Percentiles rank a stretch among this genome's conserved stretches.
Conservation (phyloP, 352 stramenopile species). For the Phytophthora sp. region DNA sequence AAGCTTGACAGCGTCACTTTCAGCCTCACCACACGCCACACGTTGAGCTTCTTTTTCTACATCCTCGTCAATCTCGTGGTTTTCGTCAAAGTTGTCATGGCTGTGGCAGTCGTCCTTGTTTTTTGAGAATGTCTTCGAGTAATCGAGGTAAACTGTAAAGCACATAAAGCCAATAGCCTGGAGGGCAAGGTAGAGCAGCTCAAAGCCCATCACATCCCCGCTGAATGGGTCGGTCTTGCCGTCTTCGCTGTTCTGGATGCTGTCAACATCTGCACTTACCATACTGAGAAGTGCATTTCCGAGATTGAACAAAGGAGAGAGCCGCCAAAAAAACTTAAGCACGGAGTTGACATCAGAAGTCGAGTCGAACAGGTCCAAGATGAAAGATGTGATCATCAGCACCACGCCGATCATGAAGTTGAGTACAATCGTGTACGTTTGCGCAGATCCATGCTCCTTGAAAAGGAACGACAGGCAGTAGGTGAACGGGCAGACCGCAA, state of each 20-base stretch:
- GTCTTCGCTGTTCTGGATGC: conserved; percentile 4
- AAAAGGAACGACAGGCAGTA: conserved; percentile 71
- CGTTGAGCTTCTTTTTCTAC: conserved; percentile 43
- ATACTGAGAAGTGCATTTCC: conserved; percentile 39
- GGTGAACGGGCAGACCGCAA: conserved; percentile 57
- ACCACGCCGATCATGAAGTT: conserved; percentile 66
- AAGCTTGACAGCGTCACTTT: conserved; percentile 46
- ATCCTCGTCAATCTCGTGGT: conserved; percentile 55
- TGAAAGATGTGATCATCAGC: conserved; percentile 61
- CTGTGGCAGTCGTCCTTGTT: conserved; percentile 48
- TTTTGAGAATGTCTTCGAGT: conserved; percentile 58
- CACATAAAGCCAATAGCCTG: conserved; percentile 41
- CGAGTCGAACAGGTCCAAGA: conserved; percentile 44
- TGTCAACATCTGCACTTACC: conserved; percentile 27
- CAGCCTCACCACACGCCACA: conserved; percentile 26
- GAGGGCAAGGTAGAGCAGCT: conserved; percentile 53
- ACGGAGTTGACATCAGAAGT: conserved; percentile 48
- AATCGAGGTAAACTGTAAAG: conserved; percentile 59
- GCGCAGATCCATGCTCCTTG: conserved; percentile 52
- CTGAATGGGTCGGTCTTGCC: conserved; percentile 38
- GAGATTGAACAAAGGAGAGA: conserved; percentile 64
- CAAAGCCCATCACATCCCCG: conserved; percentile 54
- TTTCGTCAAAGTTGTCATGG: conserved; percentile 30
- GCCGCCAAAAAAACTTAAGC: conserved; percentile 67
- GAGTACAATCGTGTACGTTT: conserved; percentile 65